A percentile compares a stretch with the other conserved stretches of the same genome.
Evolutionary conservation across 2,329 filamentous ascomycete species (phyloP).

Genomic region (Dactylellina haptotyla): DNA sequence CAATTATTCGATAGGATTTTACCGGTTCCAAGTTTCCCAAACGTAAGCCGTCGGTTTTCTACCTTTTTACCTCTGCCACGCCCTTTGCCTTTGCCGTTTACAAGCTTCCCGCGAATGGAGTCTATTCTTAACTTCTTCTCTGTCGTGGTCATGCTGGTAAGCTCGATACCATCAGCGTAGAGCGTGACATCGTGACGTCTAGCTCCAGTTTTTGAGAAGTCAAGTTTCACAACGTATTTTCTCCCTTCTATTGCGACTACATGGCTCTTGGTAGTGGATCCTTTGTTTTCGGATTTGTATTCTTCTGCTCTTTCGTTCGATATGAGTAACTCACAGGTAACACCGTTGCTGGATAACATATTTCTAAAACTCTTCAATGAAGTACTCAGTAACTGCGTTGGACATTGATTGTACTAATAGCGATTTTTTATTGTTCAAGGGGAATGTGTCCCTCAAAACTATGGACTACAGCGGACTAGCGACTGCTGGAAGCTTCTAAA

Average conservation of each 20-base stretch:
- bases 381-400: no score
- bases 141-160: not conserved
- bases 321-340: not conserved
- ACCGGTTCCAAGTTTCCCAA: not conserved
- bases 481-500: no score
- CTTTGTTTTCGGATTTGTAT: not conserved
- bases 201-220: not conserved
- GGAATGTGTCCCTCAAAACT: no score
- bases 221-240: not conserved
- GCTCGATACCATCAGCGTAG: not conserved
- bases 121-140: not conserved
- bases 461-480: no score
- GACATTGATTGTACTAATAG: no score
- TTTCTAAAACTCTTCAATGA: no score
- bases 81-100: not conserved
- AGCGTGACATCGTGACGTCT: not conserved
- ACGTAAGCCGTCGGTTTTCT: not conserved
- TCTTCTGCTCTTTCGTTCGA: not conserved
- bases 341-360: slow-evolving; percentile 1
- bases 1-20: not conserved
- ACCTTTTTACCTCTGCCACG: not conserved
- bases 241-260: not conserved
- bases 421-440: no score
- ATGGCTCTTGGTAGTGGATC: slow-evolving; percentile 3
- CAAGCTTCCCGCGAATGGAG: not conserved